These are phyloP conservation scores for Thinopyrum obtusiflorum DNA, from an alignment of 202 grass and related monocot species.

Conservation along the genomic window DNA sequence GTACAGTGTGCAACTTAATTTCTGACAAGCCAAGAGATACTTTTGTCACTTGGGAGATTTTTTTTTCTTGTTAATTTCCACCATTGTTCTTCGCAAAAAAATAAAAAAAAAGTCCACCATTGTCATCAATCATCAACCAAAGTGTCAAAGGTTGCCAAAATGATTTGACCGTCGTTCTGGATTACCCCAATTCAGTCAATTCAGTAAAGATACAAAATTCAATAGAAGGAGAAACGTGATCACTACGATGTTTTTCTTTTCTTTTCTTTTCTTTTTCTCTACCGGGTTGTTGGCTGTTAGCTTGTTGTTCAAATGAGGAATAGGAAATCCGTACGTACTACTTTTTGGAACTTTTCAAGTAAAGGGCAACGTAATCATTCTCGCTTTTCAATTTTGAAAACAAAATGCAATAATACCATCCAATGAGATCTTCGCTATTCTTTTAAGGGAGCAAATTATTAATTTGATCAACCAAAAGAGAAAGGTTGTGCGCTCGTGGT, in stretches of 20 bases:
- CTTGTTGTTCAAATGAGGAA: not conserved
- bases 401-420: not conserved
- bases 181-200: not conserved
- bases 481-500: not conserved
- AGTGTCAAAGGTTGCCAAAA: not conserved
- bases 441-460: not conserved
- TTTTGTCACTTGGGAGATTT: no score
- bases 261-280: not conserved
- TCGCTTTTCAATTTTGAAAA: not conserved
- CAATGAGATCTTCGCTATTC: not conserved
- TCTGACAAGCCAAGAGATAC: no score
- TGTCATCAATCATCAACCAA: not conserved
- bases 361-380: not conserved
- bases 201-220: not conserved
- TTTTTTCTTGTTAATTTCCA: not conserved
- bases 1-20: no score
- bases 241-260: not conserved
- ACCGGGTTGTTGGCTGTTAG: not conserved
- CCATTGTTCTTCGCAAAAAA: no score
- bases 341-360: not conserved
- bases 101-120: no score
- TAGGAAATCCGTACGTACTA: not conserved
- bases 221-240: not conserved
- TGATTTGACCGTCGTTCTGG: not conserved
- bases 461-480: not conserved